Percentiles rank a stretch among this genome's conserved stretches.
Conservation (phyloP, 257 asterid genomes). For the Przewalskia tangutica region DNA sequence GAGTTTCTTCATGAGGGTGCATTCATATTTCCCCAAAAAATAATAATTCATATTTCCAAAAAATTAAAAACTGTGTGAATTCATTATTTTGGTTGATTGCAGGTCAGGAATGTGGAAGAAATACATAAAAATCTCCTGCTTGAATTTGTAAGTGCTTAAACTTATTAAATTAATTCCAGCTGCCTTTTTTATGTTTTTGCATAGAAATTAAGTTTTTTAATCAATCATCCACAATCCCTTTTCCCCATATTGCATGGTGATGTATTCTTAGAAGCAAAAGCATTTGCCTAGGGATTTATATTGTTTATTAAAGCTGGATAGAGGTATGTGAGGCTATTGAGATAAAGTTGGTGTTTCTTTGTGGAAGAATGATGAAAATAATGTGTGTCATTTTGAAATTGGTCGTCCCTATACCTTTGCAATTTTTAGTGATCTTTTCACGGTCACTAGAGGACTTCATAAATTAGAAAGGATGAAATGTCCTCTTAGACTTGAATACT, state of each 20-base stretch:
- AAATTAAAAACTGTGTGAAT: not conserved
- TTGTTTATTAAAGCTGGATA: not conserved
- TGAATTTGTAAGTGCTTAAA: slow-evolving; percentile 43
- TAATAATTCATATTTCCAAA: too few species aligned
- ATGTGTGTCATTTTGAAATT: not conserved
- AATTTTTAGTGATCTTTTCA: too few species aligned
- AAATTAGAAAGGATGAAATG: too few species aligned
- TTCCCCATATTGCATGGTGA: not conserved
- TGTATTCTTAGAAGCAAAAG: not conserved
- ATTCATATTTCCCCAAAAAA: not conserved
- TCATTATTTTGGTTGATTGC: slow-evolving; percentile 9
- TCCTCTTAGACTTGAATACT: too few species aligned
- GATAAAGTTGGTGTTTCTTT: not conserved
- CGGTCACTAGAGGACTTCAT: too few species aligned
- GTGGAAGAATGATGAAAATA: too few species aligned
- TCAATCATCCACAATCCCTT: not conserved
- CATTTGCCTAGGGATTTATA: not conserved
- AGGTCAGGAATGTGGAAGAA: slow-evolving; percentile 75
- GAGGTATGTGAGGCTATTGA: too few species aligned
- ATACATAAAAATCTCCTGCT: slow-evolving; percentile 59
- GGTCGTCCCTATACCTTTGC: not conserved
- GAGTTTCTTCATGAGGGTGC: not conserved
- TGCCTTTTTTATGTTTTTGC: not conserved
- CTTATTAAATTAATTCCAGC: not conserved
- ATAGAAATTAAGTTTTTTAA: not conserved